phyloP scores from a whole-genome alignment of 192 early-diverging fungal genomes.

The Dissophora ornata region DNA sequence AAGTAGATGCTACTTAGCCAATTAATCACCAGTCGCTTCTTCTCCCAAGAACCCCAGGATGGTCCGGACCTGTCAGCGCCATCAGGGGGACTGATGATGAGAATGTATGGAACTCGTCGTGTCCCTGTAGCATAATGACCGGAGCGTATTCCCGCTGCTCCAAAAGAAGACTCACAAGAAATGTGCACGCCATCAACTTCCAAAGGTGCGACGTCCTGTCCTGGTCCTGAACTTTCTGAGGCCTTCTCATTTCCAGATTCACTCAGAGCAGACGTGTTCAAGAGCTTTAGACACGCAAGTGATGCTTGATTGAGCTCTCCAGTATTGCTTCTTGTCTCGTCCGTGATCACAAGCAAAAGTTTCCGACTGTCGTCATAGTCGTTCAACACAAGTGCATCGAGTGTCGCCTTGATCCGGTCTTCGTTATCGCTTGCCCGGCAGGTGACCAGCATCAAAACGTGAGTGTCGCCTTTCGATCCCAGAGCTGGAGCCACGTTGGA shows the following conservation, averaged over 20 bases:
- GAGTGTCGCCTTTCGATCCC: neutral
- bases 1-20: conserved; percentile 81
- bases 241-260: neutral
- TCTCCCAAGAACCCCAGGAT: too few species aligned
- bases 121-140: conserved; percentile 72
- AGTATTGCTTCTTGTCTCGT: conserved; percentile 83
- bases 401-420: conserved; percentile 75
- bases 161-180: neutral
- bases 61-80: too few species aligned
- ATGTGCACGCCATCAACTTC: conserved; percentile 29
- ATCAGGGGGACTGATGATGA: conserved; percentile 79
- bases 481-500: neutral
- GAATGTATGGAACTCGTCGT: conserved; percentile 68
- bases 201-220: conserved; percentile 70
- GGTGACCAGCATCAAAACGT: conserved; percentile 80
- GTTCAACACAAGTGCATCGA: conserved; percentile 82
- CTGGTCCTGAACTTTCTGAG: neutral
- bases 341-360: conserved; percentile 84
- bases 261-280: neutral
- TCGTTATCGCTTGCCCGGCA: conserved; percentile 88
- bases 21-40: conserved; percentile 91
- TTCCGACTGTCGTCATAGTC: conserved; percentile 85
- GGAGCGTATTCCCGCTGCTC: conserved; percentile 57
- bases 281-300: conserved; percentile 11
- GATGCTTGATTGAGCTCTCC: conserved; percentile 3